These are phyloP conservation scores for Solanum chilense DNA, from an alignment of 257 asterid genomes.

Conservation along the genomic window DNA sequence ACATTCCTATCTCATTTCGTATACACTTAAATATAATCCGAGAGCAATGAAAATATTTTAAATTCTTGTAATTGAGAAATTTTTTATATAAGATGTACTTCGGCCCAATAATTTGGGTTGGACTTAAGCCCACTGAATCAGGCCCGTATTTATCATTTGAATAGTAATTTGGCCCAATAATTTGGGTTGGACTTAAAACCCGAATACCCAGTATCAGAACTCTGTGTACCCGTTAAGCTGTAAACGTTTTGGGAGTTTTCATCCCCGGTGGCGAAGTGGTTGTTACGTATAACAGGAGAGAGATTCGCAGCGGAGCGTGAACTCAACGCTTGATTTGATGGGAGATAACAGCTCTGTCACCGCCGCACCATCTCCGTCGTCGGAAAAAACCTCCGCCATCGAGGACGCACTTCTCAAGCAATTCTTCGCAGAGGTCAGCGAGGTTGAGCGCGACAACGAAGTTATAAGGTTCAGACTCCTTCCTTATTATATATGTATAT, in stretches of 20 bases:
- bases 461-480: conserved; percentile 46
- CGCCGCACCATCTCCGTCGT: conserved; percentile 3
- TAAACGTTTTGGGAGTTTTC: not conserved
- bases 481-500: not conserved
- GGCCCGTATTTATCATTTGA: not conserved
- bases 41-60: not conserved
- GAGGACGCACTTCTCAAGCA: conserved; percentile 77
- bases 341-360: conserved; percentile 46
- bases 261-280: not conserved
- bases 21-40: not conserved
- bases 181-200: not conserved
- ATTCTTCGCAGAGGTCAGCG: conserved; percentile 93
- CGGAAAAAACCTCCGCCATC: conserved; percentile 12
- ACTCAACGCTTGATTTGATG: conserved; percentile 23
- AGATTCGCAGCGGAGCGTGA: not conserved
- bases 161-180: not conserved
- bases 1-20: not conserved
- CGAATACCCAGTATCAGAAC: not conserved
- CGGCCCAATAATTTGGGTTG: too few relatives aligned
- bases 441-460: conserved; percentile 97
- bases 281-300: not conserved
- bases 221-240: not conserved
- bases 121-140: not conserved
- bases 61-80: too few relatives aligned
- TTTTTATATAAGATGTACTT: too few relatives aligned